Evolutionary conservation across 345 rosid genomes (phyloP), one percentile per base, ranked within the genome.

Genomic region (Rhodamnia argentea): DNA sequence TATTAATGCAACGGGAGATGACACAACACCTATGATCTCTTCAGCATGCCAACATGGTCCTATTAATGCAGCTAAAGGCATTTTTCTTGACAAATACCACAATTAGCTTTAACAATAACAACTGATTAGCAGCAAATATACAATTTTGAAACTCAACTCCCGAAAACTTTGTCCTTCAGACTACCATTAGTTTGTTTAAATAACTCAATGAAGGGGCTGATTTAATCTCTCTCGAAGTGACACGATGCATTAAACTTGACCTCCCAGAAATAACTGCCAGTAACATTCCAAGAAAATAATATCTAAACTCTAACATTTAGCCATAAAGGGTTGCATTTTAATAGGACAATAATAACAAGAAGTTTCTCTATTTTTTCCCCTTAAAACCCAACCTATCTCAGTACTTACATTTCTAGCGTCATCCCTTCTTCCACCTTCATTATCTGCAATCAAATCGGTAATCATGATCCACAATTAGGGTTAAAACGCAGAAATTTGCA

Each of bases 341-440:
- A 70, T 70, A 70, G 78, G 47, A 70, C 47, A 32, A 70, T 70
- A 70, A 70, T 37, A 70, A 32, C 5, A 70, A 37, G 40, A 70
- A 32, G 13, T 70, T 64, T 70, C 13, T 22, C 23, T 40, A 70
- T 18, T 16, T 70, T 70, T 37, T 23, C 78, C 78, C 76, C 78
- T 10, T 37, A 18, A 18, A 55, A 83, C 58, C 10, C n/a, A 83
- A 26, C 84, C 13, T 37, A 83, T 44, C 29, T 44, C 51, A 70
- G 70, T 83, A 86, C 96, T 95, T 95, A 97, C 99, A 97, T 92
- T 91, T 97, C 99, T 84, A 92, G 7, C 9, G 99, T 96, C 99
- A 97, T 97, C 89, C 99, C 99, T 86, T 94, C 96, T 88, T 97
- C 99, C 87, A 97, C 94, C 93, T 93, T 96, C 87, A 95, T 86